Evolutionary conservation across 2,329 filamentous ascomycete species (phyloP), one percentile per base, ranked within the genome.

Genomic region (Nemania diffusa): DNA sequence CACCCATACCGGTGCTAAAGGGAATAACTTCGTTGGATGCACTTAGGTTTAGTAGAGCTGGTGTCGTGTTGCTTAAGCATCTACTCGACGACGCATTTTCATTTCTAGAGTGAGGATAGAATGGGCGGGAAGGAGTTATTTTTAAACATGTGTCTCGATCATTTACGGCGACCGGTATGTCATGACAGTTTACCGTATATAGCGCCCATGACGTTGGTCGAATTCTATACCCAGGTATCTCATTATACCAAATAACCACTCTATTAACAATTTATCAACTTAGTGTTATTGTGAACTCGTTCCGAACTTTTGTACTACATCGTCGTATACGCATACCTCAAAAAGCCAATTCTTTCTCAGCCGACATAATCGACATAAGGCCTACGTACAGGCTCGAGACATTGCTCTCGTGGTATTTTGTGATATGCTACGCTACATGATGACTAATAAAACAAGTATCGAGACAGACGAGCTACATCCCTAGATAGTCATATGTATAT

Each of bases 21-120:
- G 86, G 4, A 86, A 90, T 74, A 79, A 84, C 76, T 91, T 91
- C 78, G 87, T 91, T 65, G 83, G 79, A n/a, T 91, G 89, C 73
- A 68, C 40, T 13, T 64, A 48, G 11, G 2, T n/a, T 24, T 24
- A n/a, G 40, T 42, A 24, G 15, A 3, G 5, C 15, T 3, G 9
- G 2, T 44, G 24, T 1, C 15, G 11, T 29, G 27, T 17, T n/a
- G 24, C 27, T 22, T 15, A 6, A 34, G 3, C 11, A 29, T 7
- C 13, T 24, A 4, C 11, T 52, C 29, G n/a, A 6, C 17, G 26
- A 26, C 50, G 11, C 40, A 24, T 57, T 22, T 15, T 27, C 29
- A 51, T 37, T 42, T 40, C 9, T 5, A 42, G 13, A n/a, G 4
- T 17, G 13, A 20, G 3, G 22, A 20, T 26, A 29, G 22, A 20